phyloP scores from a whole-genome alignment of 164 flowering plant genomes.

The Vitis vinifera region ASM3070453v1 NC_081811.1:24099501-24100000 shows the following conservation, averaged over 20 bases:
- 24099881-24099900: not conserved
- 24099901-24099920: not conserved
- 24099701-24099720: constrained; percentile 10
- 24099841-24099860: not conserved
- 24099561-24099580: constrained; percentile 15
- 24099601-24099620: not conserved
- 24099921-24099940: not conserved
- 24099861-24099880: not conserved
- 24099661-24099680: constrained; percentile 9
- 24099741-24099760: not conserved
- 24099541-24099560: constrained; percentile 26
- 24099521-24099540: constrained; percentile 6
- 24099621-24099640: not conserved
- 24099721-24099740: constrained; percentile 3
- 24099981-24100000: not conserved
- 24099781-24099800: not conserved
- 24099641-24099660: not conserved
- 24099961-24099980: not conserved
- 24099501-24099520: constrained; percentile 4
- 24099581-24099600: not conserved
- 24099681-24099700: constrained; percentile 9
- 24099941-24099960: not conserved
- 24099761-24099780: not conserved
- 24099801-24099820: not conserved
- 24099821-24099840: no score